Evolutionary conservation across 108 stramenopile genomes (phyloP), one percentile per base, ranked within the genome.

Genomic region (Licmophora abbreviata): DNA sequence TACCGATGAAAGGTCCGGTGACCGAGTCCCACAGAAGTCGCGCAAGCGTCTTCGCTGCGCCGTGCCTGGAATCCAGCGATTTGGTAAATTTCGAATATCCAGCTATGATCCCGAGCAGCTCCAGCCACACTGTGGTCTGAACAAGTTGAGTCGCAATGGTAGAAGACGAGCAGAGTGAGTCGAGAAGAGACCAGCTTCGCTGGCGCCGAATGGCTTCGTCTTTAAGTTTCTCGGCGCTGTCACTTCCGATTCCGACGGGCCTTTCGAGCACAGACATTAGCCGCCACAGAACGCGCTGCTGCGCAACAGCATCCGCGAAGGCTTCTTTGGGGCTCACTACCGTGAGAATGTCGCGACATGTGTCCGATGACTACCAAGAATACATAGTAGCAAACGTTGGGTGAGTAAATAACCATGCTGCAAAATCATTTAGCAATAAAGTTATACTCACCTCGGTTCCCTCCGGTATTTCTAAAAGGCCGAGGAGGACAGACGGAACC

Each of bases 1-100:
- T 21, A 44, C 37, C 11, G 68, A n/a, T n/a, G n/a, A n/a, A n/a
- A n/a, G n/a, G 48, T 18, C 72, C 68, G 8, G 74, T 73, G 47
- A 65, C 48, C 1, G 76, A 74, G 43, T 77, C 76, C 76, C 81
- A 83, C 28, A 78, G 58, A 23, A 83, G 61, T 2, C 77, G 62
- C 9, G 76, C 71, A 18, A 77, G 56, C 11, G 63, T 59, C 55
- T 79, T 78, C 2, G 81, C 76, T 6, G 77, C 70, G n/a, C 74
- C 81, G 23, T 53, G 29, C 17, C 81, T 57, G 10, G 69, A 55
- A 50, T 57, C 55, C 74, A 68, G 76, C 11, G 57, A 49, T 43
- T 63, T 75, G 12, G 66, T 73, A 35, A 79, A 79, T 20, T 37
- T 41, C 22, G 46, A 29, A 46, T 78, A 83, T 11, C 81, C 81